phyloP scores from a whole-genome alignment of 352 stramenopile species.

The Elongisporangium undulatum region DNA sequence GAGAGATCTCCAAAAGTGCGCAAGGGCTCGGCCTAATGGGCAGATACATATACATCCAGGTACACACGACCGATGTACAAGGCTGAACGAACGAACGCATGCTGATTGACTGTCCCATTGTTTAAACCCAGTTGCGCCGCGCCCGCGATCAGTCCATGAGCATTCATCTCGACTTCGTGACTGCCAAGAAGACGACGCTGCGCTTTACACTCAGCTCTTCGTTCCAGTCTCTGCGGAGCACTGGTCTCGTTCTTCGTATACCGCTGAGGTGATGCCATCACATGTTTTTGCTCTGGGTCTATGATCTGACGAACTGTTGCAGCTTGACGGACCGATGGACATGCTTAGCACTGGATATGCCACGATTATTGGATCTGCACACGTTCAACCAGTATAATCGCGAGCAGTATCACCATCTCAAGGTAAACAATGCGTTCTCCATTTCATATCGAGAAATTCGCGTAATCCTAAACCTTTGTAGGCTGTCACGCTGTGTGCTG shows the following conservation, averaged over 20 bases:
- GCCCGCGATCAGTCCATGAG: slow-evolving; percentile 36
- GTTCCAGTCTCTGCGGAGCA: slow-evolving; percentile 47
- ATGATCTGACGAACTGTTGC: not conserved
- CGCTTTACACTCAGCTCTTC: slow-evolving; percentile 73
- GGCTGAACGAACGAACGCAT: too few relatives aligned
- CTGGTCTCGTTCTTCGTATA: slow-evolving; percentile 53
- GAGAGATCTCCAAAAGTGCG: slow-evolving; percentile 37
- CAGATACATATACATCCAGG: slow-evolving; percentile 67
- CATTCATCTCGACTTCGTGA: slow-evolving; percentile 69
- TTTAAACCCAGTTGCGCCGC: slow-evolving; percentile 21
- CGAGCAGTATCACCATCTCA: slow-evolving; percentile 59
- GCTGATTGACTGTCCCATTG: too few relatives aligned
- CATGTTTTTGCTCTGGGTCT: not conserved
- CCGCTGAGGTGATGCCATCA: slow-evolving; percentile 33
- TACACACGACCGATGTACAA: too few relatives aligned
- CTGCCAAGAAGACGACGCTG: slow-evolving; percentile 57
- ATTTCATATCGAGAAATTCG: slow-evolving; percentile 1
- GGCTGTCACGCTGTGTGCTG: slow-evolving; percentile 57
- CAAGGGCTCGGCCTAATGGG: slow-evolving; percentile 62
- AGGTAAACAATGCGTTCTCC: slow-evolving; percentile 17
- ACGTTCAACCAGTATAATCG: slow-evolving; percentile 66
- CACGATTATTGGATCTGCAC: slow-evolving; percentile 50
- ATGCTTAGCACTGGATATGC: slow-evolving; percentile 62
- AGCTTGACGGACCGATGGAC: slow-evolving; percentile 56
- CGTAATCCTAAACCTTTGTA: slow-evolving; percentile 5